Evolutionary conservation across 2,329 filamentous ascomycete genomes (phyloP).

Genomic region (Neonectria neomacrospora): DNA sequence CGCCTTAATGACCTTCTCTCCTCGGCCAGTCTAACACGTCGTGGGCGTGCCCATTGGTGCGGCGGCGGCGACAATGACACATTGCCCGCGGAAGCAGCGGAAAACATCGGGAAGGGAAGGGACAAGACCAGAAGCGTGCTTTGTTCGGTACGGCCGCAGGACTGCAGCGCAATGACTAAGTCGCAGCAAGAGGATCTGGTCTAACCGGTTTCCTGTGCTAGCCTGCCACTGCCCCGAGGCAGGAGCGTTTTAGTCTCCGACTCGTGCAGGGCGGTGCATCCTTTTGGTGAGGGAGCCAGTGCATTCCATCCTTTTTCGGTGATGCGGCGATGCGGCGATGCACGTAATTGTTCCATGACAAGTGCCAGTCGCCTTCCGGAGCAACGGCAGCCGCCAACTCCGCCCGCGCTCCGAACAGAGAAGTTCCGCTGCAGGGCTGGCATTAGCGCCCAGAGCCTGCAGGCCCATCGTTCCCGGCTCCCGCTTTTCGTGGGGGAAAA

Average conservation of each 20-base stretch:
- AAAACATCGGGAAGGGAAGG: conserved; percentile 30
- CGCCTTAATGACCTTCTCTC: conserved; percentile 12
- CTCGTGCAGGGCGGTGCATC: no score
- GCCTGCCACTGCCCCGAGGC: not conserved
- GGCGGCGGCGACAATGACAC: conserved; percentile 1
- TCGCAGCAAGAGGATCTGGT: not conserved
- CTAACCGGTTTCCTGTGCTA: not conserved
- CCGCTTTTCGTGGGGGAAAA: conserved; percentile 28
- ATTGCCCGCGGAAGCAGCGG: conserved; percentile 25
- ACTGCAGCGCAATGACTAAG: not conserved
- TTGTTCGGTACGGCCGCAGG: no score
- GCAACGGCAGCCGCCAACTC: no score
- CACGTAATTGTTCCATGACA: no score
- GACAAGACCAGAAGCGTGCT: conserved; percentile 3
- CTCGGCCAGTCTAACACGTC: conserved; percentile 2
- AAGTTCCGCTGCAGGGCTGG: conserved; percentile 26
- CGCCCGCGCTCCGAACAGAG: conserved; percentile 18
- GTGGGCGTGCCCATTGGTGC: not conserved
- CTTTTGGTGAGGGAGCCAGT: no score
- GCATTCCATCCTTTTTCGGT: no score
- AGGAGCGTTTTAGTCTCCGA: not conserved
- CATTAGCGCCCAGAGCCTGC: conserved; percentile 21
- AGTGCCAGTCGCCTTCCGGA: no score
- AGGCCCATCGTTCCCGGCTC: conserved; percentile 26
- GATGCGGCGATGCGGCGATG: no score